These are phyloP conservation scores for Helianthus tuberosus DNA, from an alignment of 129 eudicot species.

Conservation along the genomic window DNA sequence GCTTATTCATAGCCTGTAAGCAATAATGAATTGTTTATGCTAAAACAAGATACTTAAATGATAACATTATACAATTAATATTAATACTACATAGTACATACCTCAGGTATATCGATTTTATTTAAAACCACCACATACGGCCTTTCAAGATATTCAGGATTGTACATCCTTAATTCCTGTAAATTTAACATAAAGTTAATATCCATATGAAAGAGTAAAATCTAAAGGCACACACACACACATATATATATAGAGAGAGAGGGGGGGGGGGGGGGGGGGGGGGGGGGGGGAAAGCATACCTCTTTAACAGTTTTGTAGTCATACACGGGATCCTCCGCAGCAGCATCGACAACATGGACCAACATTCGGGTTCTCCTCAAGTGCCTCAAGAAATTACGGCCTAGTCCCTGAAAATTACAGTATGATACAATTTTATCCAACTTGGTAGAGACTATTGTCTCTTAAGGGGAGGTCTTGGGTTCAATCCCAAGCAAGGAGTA, in stretches of 20 bases:
- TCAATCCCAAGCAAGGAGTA: too few relatives aligned
- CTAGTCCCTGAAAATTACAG: slow-evolving; percentile 69
- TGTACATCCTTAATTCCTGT: slow-evolving; percentile 96
- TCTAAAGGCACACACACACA: not conserved
- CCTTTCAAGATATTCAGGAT: slow-evolving; percentile 93
- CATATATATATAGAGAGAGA: not conserved
- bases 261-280: not conserved
- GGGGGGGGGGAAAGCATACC: slow-evolving; percentile 34
- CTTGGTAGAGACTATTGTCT: too few relatives aligned
- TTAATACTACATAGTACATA: slow-evolving; percentile 28
- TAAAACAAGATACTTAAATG: slow-evolving; percentile 2
- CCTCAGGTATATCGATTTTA: slow-evolving; percentile 88
- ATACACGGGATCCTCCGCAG: slow-evolving; percentile 71
- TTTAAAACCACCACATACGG: slow-evolving; percentile 87
- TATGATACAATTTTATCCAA: not conserved
- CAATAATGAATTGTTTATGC: slow-evolving; percentile 15
- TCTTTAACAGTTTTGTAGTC: slow-evolving; percentile 96
- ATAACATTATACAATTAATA: slow-evolving; percentile 2
- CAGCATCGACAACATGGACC: slow-evolving; percentile 97
- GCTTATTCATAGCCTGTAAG: slow-evolving; percentile 69
- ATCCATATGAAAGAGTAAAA: not conserved
- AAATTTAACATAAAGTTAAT: too few relatives aligned
- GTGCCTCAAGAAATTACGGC: slow-evolving; percentile 96
- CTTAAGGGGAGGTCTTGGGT: too few relatives aligned
- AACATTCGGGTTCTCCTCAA: slow-evolving; percentile 88